These are phyloP conservation scores for Leptographium radiaticola DNA, from an alignment of 2,329 filamentous ascomycete genomes.

Conservation along the genomic window DNA sequence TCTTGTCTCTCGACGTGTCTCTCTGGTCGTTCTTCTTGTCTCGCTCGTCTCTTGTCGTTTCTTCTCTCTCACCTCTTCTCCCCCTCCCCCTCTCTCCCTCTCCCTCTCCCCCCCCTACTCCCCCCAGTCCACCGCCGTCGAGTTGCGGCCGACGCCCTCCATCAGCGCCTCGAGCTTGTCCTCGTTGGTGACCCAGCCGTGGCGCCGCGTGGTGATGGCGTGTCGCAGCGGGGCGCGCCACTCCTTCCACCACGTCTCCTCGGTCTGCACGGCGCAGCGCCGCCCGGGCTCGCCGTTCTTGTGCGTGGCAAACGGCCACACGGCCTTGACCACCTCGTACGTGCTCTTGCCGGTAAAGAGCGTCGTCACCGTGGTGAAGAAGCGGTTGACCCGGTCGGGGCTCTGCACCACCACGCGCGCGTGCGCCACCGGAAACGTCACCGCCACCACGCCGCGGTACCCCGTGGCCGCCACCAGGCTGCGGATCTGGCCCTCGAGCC, in stretches of 20 bases:
- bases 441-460: slow-evolving; percentile 35
- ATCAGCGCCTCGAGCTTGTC: slow-evolving; percentile 40
- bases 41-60: too few relatives aligned
- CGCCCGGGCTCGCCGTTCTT: slow-evolving; percentile 29
- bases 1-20: too few relatives aligned
- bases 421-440: slow-evolving; percentile 38
- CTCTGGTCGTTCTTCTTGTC: too few relatives aligned
- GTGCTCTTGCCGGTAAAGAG: slow-evolving; percentile 39
- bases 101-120: not conserved
- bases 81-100: not conserved
- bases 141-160: slow-evolving; percentile 29
- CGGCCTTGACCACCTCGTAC: slow-evolving; percentile 41
- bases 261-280: slow-evolving; percentile 37
- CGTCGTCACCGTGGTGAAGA: slow-evolving; percentile 37
- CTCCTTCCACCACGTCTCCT: slow-evolving; percentile 42
- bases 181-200: slow-evolving; percentile 37
- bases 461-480: slow-evolving; percentile 34
- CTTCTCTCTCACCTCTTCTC: too few relatives aligned
- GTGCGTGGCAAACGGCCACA: slow-evolving; percentile 44
- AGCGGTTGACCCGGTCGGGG: slow-evolving; percentile 38
- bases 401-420: slow-evolving; percentile 34
- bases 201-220: slow-evolving; percentile 22
- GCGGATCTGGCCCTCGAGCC: slow-evolving; percentile 41
- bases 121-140: slow-evolving; percentile 29
- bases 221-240: slow-evolving; percentile 33